Evolutionary conservation across 225 moss, liverwort and hornwort species (phyloP), one percentile per base, ranked within the genome.

Genomic region (Polytrichum commune): DNA sequence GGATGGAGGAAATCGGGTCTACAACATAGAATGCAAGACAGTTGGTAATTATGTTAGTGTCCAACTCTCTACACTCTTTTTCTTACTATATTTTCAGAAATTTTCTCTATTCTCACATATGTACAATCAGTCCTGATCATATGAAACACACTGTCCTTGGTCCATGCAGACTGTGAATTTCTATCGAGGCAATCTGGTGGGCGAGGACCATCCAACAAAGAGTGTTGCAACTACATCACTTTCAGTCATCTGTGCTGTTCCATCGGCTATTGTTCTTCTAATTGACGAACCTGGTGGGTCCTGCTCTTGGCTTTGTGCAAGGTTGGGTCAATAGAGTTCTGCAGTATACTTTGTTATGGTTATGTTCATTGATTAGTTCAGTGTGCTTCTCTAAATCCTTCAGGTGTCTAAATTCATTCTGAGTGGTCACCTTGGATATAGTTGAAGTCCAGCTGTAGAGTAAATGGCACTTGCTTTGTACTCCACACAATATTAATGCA

Each of bases 101-200:
- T 26, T 19, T 58, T 57, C 29, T 54, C 23, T 20, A 8, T 46
- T 18, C 30, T 29, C 7, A 53, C 10, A 62, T 63, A 38, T 46
- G 46, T 46, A 46, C 4, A 16, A 16, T 46, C 13, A 16, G 46
- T 46, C 26, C 60, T 61, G 26, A 61, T 22, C 60, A n/a, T 61
- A 13, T 61, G 23, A 26, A 61, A n/a, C 7, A 25, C 69, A 69
- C 46, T 24, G 23, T 7, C 55, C 33, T 46, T 46, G 8, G 54
- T 68, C 70, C 10, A 53, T 72, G 19, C 88, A 92, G 90, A 89
- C 81, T 27, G 67, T 93, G 54, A 76, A 76, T 18, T 96, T 96
- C 54, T 74, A 85, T 67, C 90, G 96, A 25, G 96, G 96, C 25
- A 96, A 96, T 79, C 82, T 93, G 64, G 84, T 90, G 67, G 90